These are phyloP conservation scores for Acrasis kona DNA, from an alignment of 78 protist genomes.

Conservation along the genomic window DNA sequence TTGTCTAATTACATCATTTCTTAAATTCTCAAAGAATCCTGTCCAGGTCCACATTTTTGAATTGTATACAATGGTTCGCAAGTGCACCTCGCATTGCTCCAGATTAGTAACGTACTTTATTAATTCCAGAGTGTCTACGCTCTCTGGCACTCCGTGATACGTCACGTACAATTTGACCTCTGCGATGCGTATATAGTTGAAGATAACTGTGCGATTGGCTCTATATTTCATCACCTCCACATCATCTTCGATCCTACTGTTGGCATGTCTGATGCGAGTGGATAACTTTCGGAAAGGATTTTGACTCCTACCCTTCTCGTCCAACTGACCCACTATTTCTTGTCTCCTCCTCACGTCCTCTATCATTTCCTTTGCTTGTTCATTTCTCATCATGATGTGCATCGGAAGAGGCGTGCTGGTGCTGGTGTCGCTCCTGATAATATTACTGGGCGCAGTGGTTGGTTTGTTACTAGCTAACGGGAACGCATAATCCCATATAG, in stretches of 20 bases:
- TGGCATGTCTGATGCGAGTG: no score
- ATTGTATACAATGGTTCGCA: not conserved
- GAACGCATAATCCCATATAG: not conserved
- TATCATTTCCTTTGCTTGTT: not conserved
- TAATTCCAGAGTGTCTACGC: not conserved
- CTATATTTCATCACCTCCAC: not conserved
- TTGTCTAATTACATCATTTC: not conserved
- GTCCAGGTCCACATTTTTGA: not conserved
- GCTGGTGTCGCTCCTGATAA: not conserved
- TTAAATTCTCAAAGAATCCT: not conserved
- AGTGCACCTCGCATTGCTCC: not conserved
- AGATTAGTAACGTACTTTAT: not conserved
- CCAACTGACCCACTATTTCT: not conserved
- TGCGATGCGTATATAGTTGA: not conserved
- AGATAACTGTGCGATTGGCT: not conserved
- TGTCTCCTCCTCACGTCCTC: not conserved
- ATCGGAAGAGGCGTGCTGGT: not conserved
- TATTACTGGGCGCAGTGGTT: not conserved
- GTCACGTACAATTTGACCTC: not conserved
- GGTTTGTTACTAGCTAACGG: not conserved
- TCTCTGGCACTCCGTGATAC: not conserved
- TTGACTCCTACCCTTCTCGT: not conserved
- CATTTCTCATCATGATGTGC: not conserved
- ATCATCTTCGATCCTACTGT: no score
- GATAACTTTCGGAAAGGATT: not conserved